Evolutionary conservation across 176 grass and related monocot species (phyloP).

Genomic region (Chrysopogon serrulatus): DNA sequence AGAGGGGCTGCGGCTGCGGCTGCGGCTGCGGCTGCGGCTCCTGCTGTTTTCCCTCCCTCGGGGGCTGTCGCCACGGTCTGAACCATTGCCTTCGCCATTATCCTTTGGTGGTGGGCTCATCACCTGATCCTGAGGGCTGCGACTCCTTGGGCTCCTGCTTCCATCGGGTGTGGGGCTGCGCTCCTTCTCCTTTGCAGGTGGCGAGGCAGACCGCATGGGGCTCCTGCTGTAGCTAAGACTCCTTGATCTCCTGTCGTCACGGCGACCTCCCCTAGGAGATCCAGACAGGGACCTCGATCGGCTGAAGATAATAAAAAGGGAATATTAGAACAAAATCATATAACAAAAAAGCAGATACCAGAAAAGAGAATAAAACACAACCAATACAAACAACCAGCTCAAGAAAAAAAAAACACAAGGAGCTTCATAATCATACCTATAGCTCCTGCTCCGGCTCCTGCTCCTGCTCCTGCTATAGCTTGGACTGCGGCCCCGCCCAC

Average conservation of each 20-base stretch:
- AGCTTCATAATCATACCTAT: conserved; percentile 42
- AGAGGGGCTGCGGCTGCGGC: conserved; percentile 39
- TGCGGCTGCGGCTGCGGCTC: conserved; percentile 7
- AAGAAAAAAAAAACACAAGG: no score
- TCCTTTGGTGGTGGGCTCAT: conserved; percentile 52
- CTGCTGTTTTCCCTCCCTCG: conserved; percentile 37
- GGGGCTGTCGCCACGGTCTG: conserved; percentile 49
- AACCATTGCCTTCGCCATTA: conserved; percentile 40
- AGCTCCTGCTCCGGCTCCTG: conserved; percentile 47
- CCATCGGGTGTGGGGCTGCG: conserved; percentile 50
- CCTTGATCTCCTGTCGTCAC: conserved; percentile 59
- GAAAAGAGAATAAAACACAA: not conserved
- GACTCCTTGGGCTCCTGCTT: conserved; percentile 60
- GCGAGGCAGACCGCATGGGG: conserved; percentile 45
- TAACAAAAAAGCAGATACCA: not conserved
- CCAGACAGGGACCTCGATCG: conserved; percentile 45
- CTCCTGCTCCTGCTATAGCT: conserved; percentile 69
- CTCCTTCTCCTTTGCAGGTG: conserved; percentile 44
- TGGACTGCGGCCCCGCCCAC: conserved; percentile 48
- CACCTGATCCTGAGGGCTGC: conserved; percentile 6
- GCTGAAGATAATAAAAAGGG: not conserved
- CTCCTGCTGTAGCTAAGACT: conserved; percentile 78
- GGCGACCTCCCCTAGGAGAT: conserved; percentile 55
- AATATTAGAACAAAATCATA: not conserved
- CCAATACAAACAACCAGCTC: not conserved